Percentiles rank a stretch among this genome's conserved stretches.
phyloP scores from a whole-genome alignment of 2,329 filamentous ascomycete genomes.

The Blastomyces silverae region DNA sequence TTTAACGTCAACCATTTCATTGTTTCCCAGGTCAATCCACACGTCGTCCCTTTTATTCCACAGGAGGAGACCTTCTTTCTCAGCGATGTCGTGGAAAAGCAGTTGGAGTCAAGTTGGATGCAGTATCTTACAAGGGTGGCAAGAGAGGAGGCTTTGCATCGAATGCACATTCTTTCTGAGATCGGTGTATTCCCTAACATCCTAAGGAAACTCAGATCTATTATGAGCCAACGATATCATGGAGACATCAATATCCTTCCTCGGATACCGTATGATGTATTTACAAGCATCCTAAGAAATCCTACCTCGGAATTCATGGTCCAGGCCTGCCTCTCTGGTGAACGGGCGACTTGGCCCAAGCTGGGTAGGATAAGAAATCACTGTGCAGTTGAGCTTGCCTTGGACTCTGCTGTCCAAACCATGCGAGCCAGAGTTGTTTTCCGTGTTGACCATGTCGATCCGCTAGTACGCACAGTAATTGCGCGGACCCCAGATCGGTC shows the following conservation, averaged over 20 bases:
- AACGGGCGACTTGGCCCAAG: constrained; percentile 87
- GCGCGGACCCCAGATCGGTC: background rate
- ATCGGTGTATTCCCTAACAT: constrained; percentile 72
- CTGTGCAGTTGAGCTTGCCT: constrained; percentile 77
- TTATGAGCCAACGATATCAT: constrained; percentile 84
- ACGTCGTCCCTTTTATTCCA: constrained; percentile 77
- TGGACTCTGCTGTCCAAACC: constrained; percentile 44
- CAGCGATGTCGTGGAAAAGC: constrained; percentile 29
- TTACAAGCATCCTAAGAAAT: constrained; percentile 72
- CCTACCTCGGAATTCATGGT: constrained; percentile 83
- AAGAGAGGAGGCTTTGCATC: constrained; percentile 71
- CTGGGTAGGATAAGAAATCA: constrained; percentile 77
- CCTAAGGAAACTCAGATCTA: constrained; percentile 68
- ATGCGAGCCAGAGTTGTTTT: constrained; percentile 38
- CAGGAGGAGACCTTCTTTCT: constrained; percentile 58
- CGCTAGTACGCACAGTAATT: constrained; percentile 21
- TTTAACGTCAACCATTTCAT: constrained; percentile 99
- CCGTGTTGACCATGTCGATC: constrained; percentile 26
- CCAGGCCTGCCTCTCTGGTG: constrained; percentile 66
- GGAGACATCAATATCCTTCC: constrained; percentile 94
- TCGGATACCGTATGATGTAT: constrained; percentile 64
- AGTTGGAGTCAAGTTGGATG: constrained; percentile 49
- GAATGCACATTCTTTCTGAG: constrained; percentile 73
- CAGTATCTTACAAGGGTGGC: constrained; percentile 63
- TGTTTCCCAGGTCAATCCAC: constrained; percentile 92